Evolutionary conservation across 2,329 filamentous ascomycete genomes (phyloP), one percentile per base, ranked within the genome.

Genomic region (Passalora sequoiae): DNA sequence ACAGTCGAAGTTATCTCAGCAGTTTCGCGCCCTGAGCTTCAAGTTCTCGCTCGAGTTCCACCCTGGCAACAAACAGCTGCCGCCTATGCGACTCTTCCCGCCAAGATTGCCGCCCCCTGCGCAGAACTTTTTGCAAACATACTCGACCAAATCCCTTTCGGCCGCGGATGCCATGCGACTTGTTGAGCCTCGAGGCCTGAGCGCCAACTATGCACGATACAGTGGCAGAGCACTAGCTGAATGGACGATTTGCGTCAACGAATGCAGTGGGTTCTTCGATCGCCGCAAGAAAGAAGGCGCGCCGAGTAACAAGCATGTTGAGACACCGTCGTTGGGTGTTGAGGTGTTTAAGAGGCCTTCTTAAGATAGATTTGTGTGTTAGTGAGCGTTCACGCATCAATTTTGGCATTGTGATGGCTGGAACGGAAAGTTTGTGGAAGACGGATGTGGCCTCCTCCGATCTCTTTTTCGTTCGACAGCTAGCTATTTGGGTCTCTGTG

Each of bases 181-280:
- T 27, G 39, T 51, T 4, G 61, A 65, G 46, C 70, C 70, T 0
- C 56, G 45, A 4, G 69, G 68, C 4, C 50, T 59, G 17, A 64
- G 66, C 10, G 56, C 49, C 13, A 64, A 57, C 3, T 64, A 63
- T 4, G 76, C 75, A 48, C 74, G 73, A 46, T 83, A 91, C 61
- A 71, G 77, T 3, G 86, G 86, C 1, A 75, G 84, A 15, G 82
- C 86, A 0, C 71, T 92, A 32, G 85, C 85, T 0, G 86, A 92
- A 63, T 92, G 86, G 86, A 73, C 75, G 15, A 69, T 86, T 13
- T 77, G 91, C 15, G 79, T 89, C 12, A 77, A 78, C 43, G 86
- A 92, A 62, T 87, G 81, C 68, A 87, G 89, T 66, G 86, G 80
- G 58, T 92, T 91, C 64, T 79, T 88, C 22, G 85, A 91, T 46